phyloP scores from a whole-genome alignment of 306 rosid genomes.

The Citrullus amarus region DNA sequence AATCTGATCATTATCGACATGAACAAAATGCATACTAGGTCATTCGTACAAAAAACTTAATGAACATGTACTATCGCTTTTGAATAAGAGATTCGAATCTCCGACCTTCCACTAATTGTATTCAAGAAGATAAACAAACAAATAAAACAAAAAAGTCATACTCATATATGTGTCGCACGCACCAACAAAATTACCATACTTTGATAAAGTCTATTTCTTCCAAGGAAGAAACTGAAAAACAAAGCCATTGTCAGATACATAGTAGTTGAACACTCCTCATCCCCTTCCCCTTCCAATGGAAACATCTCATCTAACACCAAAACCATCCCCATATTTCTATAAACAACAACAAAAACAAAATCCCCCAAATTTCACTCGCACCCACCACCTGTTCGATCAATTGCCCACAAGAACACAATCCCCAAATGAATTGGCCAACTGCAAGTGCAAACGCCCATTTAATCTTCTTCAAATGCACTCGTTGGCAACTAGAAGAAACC shows the following conservation, averaged over 20 bases:
- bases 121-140: background rate
- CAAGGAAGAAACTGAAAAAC: background rate
- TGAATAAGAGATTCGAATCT: too few species aligned
- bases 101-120: too few species aligned
- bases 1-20: too few species aligned
- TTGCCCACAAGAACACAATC: background rate
- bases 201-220: background rate
- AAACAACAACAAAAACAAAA: background rate
- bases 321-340: background rate
- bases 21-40: too few species aligned
- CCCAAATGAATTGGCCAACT: conserved; percentile 33
- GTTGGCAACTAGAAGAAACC: conserved; percentile 90
- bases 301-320: conserved; percentile 46
- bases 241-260: background rate
- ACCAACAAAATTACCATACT: background rate
- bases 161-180: background rate
- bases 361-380: background rate
- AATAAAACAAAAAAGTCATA: background rate
- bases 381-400: background rate
- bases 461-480: conserved; percentile 74
- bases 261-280: conserved; percentile 60
- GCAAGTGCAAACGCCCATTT: conserved; percentile 20
- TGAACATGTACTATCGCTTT: too few species aligned
- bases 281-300: conserved; percentile 29
- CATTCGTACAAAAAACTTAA: too few species aligned